Evolutionary conservation across 768 basidiomycete species (phyloP).

Genomic region (Mycena polygramma): DNA sequence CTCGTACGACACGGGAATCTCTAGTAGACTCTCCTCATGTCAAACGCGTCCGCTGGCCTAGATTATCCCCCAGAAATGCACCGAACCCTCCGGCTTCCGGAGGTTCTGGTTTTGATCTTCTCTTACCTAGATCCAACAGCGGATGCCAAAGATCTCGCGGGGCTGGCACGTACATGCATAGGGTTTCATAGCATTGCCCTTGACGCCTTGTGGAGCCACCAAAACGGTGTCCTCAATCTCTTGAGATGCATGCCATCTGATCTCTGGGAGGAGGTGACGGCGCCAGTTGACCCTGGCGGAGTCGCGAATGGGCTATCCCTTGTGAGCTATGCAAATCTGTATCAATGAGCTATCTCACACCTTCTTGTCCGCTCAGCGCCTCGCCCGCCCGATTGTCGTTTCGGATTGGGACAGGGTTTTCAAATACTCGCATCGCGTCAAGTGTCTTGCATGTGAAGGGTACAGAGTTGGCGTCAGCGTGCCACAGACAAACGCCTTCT

Average conservation of each 20-base stretch:
- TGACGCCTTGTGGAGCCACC: conserved; percentile 1
- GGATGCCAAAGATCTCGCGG: not conserved
- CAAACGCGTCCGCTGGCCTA: too few species aligned
- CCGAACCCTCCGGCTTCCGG: not conserved
- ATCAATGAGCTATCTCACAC: not conserved
- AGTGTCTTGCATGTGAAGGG: not conserved
- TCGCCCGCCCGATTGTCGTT: not conserved
- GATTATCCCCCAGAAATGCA: conserved; percentile 1
- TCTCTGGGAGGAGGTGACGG: not conserved
- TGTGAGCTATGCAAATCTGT: too few species aligned
- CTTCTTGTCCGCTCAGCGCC: not conserved
- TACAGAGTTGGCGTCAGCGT: not conserved
- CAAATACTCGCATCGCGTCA: conserved; percentile 4
- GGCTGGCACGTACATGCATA: not conserved
- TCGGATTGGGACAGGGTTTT: conserved; percentile 8
- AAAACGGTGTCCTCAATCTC: not conserved
- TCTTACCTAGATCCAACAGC: not conserved
- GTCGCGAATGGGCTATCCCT: not conserved
- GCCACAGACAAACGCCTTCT: not conserved
- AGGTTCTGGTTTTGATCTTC: not conserved
- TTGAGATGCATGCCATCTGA: conserved; percentile 10
- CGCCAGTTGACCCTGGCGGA: too few species aligned
- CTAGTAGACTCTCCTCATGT: too few species aligned
- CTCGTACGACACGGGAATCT: too few species aligned
- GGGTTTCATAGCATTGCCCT: not conserved